Conservation (phyloP, 73 alveolate genomes). For the Tetrahymena malaccensis region DNA sequence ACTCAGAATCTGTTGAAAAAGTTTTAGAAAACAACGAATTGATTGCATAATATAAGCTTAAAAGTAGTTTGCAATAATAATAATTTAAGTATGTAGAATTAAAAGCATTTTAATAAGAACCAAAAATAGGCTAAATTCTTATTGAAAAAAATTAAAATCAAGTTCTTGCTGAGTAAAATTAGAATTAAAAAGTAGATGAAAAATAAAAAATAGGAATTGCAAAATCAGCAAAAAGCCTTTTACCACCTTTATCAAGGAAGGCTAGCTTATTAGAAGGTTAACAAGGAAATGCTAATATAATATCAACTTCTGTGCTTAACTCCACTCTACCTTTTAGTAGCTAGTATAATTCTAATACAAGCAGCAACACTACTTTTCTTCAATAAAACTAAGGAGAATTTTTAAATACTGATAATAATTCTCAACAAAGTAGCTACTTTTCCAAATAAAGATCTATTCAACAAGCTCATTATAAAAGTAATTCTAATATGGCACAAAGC, state of each 20-base stretch:
- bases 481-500: not conserved
- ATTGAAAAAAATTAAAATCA: too few species aligned
- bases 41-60: not conserved
- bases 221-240: not conserved
- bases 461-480: not conserved
- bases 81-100: too few species aligned
- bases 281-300: not conserved
- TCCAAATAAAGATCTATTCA: not conserved
- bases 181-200: too few species aligned
- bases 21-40: not conserved
- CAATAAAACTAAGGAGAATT: not conserved
- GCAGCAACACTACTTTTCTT: not conserved
- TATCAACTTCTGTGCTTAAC: not conserved
- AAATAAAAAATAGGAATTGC: not conserved
- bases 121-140: too few species aligned
- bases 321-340: not conserved
- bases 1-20: not conserved
- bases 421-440: not conserved
- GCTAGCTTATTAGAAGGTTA: not conserved
- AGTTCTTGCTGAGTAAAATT: not conserved
- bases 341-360: not conserved
- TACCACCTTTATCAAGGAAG: not conserved
- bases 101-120: too few species aligned
- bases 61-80: not conserved
- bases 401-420: not conserved